Conservation (phyloP, 345 rosid species). For the Draba incana region DNA sequence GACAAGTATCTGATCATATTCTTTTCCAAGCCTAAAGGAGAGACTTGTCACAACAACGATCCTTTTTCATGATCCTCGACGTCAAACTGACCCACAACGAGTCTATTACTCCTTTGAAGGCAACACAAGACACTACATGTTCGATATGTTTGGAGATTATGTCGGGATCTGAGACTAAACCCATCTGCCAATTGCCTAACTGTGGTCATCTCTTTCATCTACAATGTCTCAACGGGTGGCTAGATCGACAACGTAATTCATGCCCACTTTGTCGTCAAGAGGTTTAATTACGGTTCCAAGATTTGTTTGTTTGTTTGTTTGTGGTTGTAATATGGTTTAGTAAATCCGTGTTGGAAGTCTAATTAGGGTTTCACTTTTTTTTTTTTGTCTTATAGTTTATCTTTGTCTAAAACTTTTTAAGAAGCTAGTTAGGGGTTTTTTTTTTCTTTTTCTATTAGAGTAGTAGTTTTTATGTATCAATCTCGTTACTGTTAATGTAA, state of each 20-base stretch:
- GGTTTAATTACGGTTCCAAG: too few species aligned
- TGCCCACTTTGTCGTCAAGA: constrained; percentile 1
- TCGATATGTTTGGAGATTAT: background rate
- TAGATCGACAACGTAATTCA: background rate
- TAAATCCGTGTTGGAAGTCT: too few species aligned
- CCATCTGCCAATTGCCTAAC: background rate
- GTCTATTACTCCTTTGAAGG: background rate
- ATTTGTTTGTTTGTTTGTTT: too few species aligned
- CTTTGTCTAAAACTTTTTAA: too few species aligned
- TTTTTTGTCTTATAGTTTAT: too few species aligned
- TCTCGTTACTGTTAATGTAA: too few species aligned
- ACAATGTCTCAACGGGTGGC: background rate
- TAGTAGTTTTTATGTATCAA: too few species aligned
- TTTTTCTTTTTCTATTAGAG: too few species aligned
- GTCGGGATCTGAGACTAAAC: background rate
- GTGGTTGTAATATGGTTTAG: too few species aligned
- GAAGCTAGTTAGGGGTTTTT: too few species aligned
- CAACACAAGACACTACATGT: background rate
- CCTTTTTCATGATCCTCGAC: background rate
- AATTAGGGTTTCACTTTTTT: too few species aligned
- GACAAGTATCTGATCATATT: background rate
- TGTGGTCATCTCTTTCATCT: background rate
- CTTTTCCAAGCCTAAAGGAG: background rate
- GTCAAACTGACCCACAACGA: background rate
- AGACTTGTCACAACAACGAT: background rate